phyloP scores from a whole-genome alignment of 306 rosid genomes.

The Prunus dulcis region DNA sequence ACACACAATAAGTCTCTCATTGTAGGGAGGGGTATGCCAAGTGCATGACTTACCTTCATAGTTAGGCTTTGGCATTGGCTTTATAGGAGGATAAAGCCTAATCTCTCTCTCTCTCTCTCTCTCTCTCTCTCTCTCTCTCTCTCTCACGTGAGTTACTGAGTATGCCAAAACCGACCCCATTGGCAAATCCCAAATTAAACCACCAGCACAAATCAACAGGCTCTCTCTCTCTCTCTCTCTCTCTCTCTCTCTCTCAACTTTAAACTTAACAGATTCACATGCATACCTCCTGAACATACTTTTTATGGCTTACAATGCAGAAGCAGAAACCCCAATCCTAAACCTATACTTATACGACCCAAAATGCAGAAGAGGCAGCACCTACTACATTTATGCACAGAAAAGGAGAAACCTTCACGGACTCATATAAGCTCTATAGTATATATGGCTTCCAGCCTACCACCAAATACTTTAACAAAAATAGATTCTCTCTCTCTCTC shows the following conservation, averaged over 20 bases:
- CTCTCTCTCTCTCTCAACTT: not conserved
- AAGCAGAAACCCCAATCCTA: too few relatives aligned
- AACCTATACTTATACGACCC: too few relatives aligned
- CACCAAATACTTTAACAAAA: too few relatives aligned
- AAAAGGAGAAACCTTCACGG: constrained; percentile 40
- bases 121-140: not conserved
- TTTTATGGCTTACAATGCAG: not conserved
- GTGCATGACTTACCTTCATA: constrained; percentile 11
- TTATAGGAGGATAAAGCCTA: not conserved
- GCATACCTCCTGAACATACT: not conserved
- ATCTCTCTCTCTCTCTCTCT: not conserved
- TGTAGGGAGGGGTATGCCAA: not conserved
- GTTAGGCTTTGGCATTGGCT: not conserved
- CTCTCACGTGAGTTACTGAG: constrained; percentile 29
- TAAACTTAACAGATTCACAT: not conserved
- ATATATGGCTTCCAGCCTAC: too few relatives aligned
- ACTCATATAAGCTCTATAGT: constrained; percentile 18
- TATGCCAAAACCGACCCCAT: constrained; percentile 15
- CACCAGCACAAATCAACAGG: not conserved
- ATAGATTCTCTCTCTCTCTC: constrained; percentile 8
- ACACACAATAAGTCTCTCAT: not conserved
- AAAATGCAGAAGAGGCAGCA: not conserved
- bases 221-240: not conserved
- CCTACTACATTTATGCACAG: not conserved
- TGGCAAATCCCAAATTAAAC: not conserved